Conservation (phyloP, 2,329 filamentous ascomycete species). For the Plectosphaerella sp. region DNA sequence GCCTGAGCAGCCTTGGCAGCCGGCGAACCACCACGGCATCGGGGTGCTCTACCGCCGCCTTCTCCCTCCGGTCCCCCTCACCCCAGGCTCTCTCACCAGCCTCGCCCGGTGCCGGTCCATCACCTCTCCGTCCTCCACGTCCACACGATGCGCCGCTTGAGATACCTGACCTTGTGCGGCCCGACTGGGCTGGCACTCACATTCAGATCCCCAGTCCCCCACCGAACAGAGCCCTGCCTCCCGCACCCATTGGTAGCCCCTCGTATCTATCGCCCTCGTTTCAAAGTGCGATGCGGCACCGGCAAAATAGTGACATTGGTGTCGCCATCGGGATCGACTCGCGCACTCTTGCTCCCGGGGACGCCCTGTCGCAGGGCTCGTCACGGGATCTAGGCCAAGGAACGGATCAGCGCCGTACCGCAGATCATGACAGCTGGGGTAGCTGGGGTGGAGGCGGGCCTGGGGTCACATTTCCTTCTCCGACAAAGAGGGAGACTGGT, state of each 20-base stretch:
- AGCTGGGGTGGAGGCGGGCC: conserved; percentile 19
- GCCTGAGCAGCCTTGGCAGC: conserved; percentile 9
- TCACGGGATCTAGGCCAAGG: conserved; percentile 20
- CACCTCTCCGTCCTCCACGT: conserved; percentile 27
- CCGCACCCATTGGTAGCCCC: conserved; percentile 15
- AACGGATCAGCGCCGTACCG: conserved; percentile 21
- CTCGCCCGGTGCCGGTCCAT: conserved; percentile 14
- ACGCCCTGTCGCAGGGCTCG: conserved; percentile 16
- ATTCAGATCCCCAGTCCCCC: conserved; percentile 34
- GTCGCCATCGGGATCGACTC: conserved; percentile 10
- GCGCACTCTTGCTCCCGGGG: conserved; percentile 9
- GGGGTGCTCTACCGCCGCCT: conserved; percentile 2
- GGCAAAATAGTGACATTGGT: conserved; percentile 4
- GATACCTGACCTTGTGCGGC: conserved; percentile 27
- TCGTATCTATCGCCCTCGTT: conserved; percentile 10
- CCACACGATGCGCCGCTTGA: conserved; percentile 29
- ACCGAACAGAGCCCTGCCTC: conserved; percentile 37
- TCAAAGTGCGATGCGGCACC: background rate
- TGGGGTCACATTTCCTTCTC: conserved; percentile 1
- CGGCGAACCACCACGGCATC: background rate
- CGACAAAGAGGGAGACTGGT: conserved; percentile 3
- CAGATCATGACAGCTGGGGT: conserved; percentile 28
- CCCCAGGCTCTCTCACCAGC: background rate
- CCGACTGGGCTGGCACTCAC: background rate
- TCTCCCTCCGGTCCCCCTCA: background rate